Evolutionary conservation across 495 filamentous ascomycete species (phyloP).

Genomic region (Penicillium robsamsonii): DNA sequence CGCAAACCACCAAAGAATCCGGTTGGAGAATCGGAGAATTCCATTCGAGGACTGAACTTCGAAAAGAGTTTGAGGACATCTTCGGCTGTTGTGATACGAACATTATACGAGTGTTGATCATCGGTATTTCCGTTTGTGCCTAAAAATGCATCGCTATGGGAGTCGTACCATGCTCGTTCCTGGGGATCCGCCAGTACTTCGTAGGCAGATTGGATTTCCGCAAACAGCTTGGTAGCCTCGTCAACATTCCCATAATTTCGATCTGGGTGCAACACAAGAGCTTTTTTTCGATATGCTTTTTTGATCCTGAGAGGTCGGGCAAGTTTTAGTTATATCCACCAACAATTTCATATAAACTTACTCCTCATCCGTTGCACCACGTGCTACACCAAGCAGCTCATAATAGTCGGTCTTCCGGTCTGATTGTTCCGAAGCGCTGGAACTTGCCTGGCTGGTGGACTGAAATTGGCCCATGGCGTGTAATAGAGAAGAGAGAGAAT

Average conservation of each 20-base stretch:
- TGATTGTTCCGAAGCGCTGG: constrained; percentile 17
- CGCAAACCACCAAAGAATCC: constrained; percentile 83
- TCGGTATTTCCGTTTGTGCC: constrained; percentile 48
- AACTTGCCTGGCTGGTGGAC: constrained; percentile 52
- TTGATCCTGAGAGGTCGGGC: constrained; percentile 63
- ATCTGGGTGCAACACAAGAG: constrained; percentile 91
- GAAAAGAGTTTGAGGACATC: constrained; percentile 73
- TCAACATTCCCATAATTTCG: constrained; percentile 87
- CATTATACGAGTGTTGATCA: constrained; percentile 59
- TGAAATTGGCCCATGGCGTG: constrained; percentile 75
- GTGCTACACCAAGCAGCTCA: constrained; percentile 74
- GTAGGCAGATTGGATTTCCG: constrained; percentile 88
- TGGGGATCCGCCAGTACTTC: constrained; percentile 93
- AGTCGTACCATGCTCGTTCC: constrained; percentile 96
- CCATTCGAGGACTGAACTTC: constrained; percentile 70
- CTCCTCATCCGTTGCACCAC: constrained; percentile 78
- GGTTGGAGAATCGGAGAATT: constrained; percentile 68
- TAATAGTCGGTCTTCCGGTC: constrained; percentile 82
- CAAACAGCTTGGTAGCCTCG: constrained; percentile 78
- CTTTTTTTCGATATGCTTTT: constrained; percentile 86
- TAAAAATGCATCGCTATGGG: constrained; percentile 82
- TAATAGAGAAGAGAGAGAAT: background rate
- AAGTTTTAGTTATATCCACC: constrained; percentile 9
- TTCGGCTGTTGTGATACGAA: constrained; percentile 69
- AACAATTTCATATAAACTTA: constrained; percentile 40